These are phyloP conservation scores for Seiridium unicorne DNA, from an alignment of 2,329 filamentous ascomycete species.

Conservation along the genomic window DNA sequence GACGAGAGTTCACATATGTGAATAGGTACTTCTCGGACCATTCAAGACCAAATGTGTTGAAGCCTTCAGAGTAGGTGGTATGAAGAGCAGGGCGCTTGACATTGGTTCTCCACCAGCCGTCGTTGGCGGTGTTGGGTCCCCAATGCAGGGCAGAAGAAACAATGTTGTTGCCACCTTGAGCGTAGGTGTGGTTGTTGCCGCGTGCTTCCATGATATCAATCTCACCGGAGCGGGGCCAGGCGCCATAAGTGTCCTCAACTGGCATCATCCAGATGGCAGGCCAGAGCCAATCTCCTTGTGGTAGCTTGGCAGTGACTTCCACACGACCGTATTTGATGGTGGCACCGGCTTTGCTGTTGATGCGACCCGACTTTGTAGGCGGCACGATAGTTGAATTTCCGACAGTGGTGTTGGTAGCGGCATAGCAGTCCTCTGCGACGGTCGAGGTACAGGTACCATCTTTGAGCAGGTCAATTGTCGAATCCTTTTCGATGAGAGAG, in stretches of 20 bases:
- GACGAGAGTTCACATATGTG: constrained; percentile 78
- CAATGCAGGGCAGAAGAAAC: constrained; percentile 78
- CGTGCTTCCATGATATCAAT: constrained; percentile 81
- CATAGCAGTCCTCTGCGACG: constrained; percentile 60
- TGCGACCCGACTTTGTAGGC: constrained; percentile 73
- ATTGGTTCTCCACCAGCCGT: constrained; percentile 83
- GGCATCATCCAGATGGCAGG: constrained; percentile 92
- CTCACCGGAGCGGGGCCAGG: constrained; percentile 78
- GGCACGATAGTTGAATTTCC: constrained; percentile 74
- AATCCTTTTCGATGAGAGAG: constrained; percentile 63
- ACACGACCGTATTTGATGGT: constrained; percentile 78
- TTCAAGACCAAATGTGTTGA: constrained; percentile 79
- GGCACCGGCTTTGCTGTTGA: constrained; percentile 70
- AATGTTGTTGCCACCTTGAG: constrained; percentile 78
- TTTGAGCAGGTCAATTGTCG: constrained; percentile 64
- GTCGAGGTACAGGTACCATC: constrained; percentile 68
- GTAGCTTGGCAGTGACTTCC: constrained; percentile 75
- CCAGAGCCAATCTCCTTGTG: constrained; percentile 83
- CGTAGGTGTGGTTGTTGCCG: constrained; percentile 78
- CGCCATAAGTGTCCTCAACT: constrained; percentile 66
- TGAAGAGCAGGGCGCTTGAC: constrained; percentile 73
- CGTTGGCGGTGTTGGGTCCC: constrained; percentile 69
- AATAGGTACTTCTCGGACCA: constrained; percentile 89
- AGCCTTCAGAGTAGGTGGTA: constrained; percentile 66
- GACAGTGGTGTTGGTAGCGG: constrained; percentile 67